Evolutionary conservation across 1,284 basidiomycete species (phyloP).

Genomic region (Malassezia vespertilionis): DNA sequence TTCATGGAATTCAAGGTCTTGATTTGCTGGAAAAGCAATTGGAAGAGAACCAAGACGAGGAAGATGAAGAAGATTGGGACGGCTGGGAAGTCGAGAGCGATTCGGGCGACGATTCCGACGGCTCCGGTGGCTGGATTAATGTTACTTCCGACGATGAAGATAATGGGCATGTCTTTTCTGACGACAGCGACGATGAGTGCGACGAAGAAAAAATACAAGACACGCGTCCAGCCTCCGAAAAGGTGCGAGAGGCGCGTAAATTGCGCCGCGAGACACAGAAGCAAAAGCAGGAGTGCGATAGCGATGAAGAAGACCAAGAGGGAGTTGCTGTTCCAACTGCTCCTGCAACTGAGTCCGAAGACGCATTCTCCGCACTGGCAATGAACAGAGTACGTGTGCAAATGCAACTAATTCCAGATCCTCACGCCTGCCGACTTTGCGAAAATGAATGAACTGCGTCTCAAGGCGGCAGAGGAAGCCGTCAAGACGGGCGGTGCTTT

Average conservation of each 20-base stretch:
- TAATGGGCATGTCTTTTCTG: slow-evolving; percentile 51
- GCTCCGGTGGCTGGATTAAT: slow-evolving; percentile 61
- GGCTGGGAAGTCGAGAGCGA: slow-evolving; percentile 74
- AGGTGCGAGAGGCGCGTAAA: slow-evolving; percentile 21
- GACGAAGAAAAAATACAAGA: slow-evolving; percentile 17
- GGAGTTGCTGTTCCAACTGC: slow-evolving; percentile 34
- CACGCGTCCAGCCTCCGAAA: slow-evolving; percentile 18
- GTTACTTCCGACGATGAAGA: slow-evolving; percentile 65
- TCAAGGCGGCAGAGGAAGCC: slow-evolving; percentile 63
- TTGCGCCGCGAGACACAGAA: slow-evolving; percentile 24
- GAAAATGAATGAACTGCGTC: slow-evolving; percentile 74
- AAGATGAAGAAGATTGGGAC: slow-evolving; percentile 54
- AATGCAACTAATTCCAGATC: slow-evolving; percentile 55
- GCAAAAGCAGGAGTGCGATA: slow-evolving; percentile 30
- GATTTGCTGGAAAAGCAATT: slow-evolving; percentile 44
- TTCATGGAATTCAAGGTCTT: slow-evolving; percentile 70
- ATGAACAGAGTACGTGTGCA: slow-evolving; percentile 59
- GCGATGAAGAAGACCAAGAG: slow-evolving; percentile 34
- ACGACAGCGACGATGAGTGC: slow-evolving; percentile 63
- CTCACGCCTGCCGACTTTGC: slow-evolving; percentile 96
- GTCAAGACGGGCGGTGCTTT: slow-evolving; percentile 30
- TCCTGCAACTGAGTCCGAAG: slow-evolving; percentile 30
- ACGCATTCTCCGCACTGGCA: slow-evolving; percentile 50
- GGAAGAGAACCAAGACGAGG: slow-evolving; percentile 49
- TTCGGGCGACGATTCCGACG: slow-evolving; percentile 56